These are phyloP conservation scores for Ceratobasidium papillatum DNA, from an alignment of 1,284 basidiomycete species.

Conservation along the genomic window DNA sequence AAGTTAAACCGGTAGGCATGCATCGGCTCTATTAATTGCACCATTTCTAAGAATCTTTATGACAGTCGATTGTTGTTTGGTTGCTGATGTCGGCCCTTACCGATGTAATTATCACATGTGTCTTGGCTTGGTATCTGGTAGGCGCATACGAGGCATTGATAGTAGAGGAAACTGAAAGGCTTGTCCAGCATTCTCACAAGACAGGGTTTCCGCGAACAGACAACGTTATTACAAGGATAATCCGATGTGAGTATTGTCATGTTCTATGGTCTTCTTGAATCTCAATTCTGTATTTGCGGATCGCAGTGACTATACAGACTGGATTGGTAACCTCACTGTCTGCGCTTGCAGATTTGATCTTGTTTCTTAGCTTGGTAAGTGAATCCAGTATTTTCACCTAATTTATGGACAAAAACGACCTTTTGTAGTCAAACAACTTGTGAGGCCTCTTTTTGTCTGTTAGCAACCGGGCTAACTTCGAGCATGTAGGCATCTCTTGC, in stretches of 20 bases:
- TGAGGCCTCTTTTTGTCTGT: not conserved
- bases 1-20: slow-evolving; percentile 48
- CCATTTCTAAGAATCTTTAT: not conserved
- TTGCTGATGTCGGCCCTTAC: slow-evolving; percentile 48
- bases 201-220: slow-evolving; percentile 53
- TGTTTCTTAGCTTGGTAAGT: slow-evolving; percentile 54
- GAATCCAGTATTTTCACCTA: not conserved
- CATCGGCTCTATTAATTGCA: not conserved
- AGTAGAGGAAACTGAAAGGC: not conserved
- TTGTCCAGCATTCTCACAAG: slow-evolving; percentile 55
- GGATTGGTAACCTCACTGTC: slow-evolving; percentile 52
- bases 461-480: not conserved
- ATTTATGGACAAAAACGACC: not conserved
- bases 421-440: not conserved
- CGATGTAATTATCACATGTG: slow-evolving; percentile 54
- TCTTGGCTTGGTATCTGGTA: slow-evolving; percentile 53
- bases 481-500: not conserved
- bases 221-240: slow-evolving; percentile 55
- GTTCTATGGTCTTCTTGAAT: too few species aligned
- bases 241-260: slow-evolving; percentile 54
- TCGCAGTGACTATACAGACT: slow-evolving; percentile 55
- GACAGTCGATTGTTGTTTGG: slow-evolving; percentile 47
- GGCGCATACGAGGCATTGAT: too few species aligned
- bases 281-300: not conserved
- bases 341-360: slow-evolving; percentile 52